Evolutionary conservation across 768 basidiomycete species (phyloP).

Genomic region (Hygrophoropsis aurantiaca): DNA sequence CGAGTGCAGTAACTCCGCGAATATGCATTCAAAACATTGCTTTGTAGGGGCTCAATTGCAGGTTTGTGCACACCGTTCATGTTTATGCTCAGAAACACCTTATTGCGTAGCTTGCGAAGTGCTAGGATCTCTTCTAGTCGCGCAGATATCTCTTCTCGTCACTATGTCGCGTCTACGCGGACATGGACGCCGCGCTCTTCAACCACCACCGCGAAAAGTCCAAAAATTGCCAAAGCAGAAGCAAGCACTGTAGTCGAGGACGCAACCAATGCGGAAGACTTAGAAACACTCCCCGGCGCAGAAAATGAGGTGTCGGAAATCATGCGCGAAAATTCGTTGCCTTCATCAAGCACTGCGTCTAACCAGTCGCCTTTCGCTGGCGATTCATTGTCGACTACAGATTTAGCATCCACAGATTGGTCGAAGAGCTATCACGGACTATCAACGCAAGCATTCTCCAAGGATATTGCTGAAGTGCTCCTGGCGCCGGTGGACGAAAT

Average conservation of each 20-base stretch:
- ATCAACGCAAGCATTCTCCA: constrained; percentile 72
- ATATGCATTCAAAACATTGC: too few relatives aligned
- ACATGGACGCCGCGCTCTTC: constrained; percentile 21
- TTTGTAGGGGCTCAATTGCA: too few relatives aligned
- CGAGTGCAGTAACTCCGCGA: too few relatives aligned
- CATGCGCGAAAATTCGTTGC: constrained; percentile 12
- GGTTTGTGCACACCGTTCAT: too few relatives aligned
- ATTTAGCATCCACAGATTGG: constrained; percentile 65
- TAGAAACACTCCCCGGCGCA: constrained; percentile 20
- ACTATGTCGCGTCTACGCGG: constrained; percentile 24
- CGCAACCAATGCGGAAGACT: constrained; percentile 17
- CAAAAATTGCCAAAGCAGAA: constrained; percentile 24
- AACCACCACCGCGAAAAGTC: constrained; percentile 11
- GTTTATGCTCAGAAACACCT: constrained; percentile 9
- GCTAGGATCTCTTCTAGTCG: constrained; percentile 6
- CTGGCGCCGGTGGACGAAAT: constrained; percentile 70
- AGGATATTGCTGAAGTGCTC: constrained; percentile 70
- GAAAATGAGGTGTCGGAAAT: constrained; percentile 15
- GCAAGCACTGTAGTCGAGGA: constrained; percentile 30
- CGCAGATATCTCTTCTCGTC: background rate
- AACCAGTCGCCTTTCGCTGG: constrained; percentile 27
- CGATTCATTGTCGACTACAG: constrained; percentile 21
- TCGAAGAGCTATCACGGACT: constrained; percentile 84
- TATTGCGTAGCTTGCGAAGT: constrained; percentile 2
- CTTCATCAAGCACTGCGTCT: constrained; percentile 11